Evolutionary conservation across 352 stramenopile species (phyloP).

Genomic region (Globisporangium rhizosaccharum): DNA sequence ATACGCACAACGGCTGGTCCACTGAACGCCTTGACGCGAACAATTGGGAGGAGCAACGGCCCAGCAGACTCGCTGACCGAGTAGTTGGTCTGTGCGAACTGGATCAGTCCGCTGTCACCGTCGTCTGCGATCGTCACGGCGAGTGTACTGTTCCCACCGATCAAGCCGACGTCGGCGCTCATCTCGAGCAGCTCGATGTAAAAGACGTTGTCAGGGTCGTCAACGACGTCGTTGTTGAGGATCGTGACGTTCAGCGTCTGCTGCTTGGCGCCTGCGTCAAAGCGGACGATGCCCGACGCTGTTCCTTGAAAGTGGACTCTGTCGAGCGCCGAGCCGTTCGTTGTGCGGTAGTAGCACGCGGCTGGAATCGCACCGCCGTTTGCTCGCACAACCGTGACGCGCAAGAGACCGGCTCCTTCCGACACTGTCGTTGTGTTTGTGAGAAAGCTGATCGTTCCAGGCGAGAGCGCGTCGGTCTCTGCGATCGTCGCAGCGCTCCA

Average conservation of each 20-base stretch:
- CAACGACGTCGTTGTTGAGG: conserved; percentile 42
- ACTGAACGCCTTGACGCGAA: conserved; percentile 23
- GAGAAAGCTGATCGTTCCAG: conserved; percentile 37
- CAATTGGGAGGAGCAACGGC: conserved; percentile 19
- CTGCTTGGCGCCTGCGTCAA: conserved; percentile 18
- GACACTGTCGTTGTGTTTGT: conserved; percentile 10
- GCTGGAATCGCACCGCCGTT: conserved; percentile 34
- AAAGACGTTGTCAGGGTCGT: conserved; percentile 46
- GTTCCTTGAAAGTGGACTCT: conserved; percentile 21
- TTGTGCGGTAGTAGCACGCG: conserved; percentile 25
- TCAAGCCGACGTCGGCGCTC: conserved; percentile 18
- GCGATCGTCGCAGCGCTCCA: conserved; percentile 29
- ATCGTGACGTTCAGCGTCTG: conserved; percentile 27
- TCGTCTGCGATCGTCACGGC: conserved; percentile 42
- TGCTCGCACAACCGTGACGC: conserved; percentile 19
- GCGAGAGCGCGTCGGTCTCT: conserved; percentile 40
- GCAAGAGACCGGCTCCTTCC: conserved; percentile 17
- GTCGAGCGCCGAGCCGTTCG: conserved; percentile 29
- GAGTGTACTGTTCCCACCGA: conserved; percentile 17
- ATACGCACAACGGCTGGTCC: conserved; percentile 17
- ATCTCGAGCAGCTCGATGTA: conserved; percentile 25
- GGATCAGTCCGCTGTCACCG: conserved; percentile 35
- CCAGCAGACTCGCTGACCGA: conserved; percentile 22
- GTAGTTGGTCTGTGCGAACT: conserved; percentile 25
- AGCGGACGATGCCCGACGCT: conserved; percentile 19